A percentile compares a stretch with the other conserved stretches of the same genome.
Conservation (phyloP, 306 rosid genomes). For the Oemleria cerasiformis region DNA sequence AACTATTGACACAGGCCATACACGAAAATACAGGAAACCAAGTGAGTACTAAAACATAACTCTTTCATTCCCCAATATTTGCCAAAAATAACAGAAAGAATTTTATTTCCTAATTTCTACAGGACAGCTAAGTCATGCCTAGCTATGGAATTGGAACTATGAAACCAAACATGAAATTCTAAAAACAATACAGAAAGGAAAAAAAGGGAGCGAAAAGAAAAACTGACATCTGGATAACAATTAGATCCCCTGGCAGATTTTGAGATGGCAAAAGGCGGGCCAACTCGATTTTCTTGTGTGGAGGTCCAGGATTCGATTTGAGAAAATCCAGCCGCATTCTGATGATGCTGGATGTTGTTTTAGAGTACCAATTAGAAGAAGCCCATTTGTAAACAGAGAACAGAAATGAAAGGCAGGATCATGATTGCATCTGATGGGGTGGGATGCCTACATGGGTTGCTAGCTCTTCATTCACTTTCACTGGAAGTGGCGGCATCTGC, state of each 20-base stretch:
- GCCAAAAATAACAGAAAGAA: conserved; percentile 26
- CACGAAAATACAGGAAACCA: conserved; percentile 16
- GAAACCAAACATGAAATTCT: conserved; percentile 16
- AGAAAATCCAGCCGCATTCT: conserved; percentile 13
- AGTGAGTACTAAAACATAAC: conserved; percentile 30
- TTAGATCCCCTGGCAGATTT: conserved; percentile 21
- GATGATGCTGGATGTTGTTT: conserved; percentile 10
- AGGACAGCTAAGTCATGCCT: conserved; percentile 36
- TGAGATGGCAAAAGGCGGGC: conserved; percentile 29
- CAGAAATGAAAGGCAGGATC: conserved; percentile 18
- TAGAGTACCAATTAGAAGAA: conserved; percentile 9
- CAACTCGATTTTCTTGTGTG: conserved; percentile 31
- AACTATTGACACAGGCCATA: background rate
- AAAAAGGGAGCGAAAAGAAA: background rate
- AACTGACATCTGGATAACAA: conserved; percentile 19
- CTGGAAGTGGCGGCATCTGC: conserved; percentile 95
- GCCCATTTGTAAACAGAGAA: conserved; percentile 5
- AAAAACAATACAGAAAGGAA: background rate
- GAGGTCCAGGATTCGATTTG: conserved; percentile 17
- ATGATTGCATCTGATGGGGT: conserved; percentile 55
- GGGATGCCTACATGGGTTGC: conserved; percentile 72
- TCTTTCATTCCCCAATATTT: conserved; percentile 36
- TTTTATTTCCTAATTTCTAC: conserved; percentile 45
- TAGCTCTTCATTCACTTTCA: conserved; percentile 84
- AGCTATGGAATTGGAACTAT: conserved; percentile 20